Percentiles rank a stretch among this genome's conserved stretches.
These are phyloP conservation scores for Gonium pectorale DNA, from an alignment of 139 green algal genomes.

Conservation along the genomic window DNA sequence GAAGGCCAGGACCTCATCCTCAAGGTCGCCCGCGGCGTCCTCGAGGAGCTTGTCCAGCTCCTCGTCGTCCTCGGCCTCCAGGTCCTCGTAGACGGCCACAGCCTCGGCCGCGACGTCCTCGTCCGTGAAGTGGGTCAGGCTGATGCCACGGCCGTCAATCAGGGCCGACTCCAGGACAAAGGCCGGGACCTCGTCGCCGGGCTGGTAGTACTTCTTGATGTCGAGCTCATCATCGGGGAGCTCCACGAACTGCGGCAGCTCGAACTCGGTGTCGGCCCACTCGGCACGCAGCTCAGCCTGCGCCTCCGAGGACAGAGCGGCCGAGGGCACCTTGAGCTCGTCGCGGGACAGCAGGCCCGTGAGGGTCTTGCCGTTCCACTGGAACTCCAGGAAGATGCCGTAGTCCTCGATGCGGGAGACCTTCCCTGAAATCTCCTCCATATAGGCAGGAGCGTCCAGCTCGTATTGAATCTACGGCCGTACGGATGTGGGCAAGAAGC, in stretches of 20 bases:
- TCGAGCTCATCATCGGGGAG: constrained; percentile 22
- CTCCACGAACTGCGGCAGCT: constrained; percentile 26
- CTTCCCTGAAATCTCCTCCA: constrained; percentile 48
- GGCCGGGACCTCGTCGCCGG: constrained; percentile 25
- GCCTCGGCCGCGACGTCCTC: constrained; percentile 54
- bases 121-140: constrained; percentile 63
- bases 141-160: constrained; percentile 26
- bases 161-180: constrained; percentile 59
- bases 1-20: constrained; percentile 39
- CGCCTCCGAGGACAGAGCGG: constrained; percentile 13
- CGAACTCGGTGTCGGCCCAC: constrained; percentile 41
- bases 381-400: constrained; percentile 54
- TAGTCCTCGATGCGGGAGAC: constrained; percentile 58
- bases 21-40: not conserved
- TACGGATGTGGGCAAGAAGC: too few relatives aligned
- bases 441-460: constrained; percentile 27
- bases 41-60: constrained; percentile 39
- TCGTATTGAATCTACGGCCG: constrained; percentile 31
- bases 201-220: constrained; percentile 49
- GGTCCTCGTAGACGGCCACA: constrained; percentile 15
- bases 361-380: constrained; percentile 46
- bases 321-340: constrained; percentile 40
- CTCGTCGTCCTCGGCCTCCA: constrained; percentile 50
- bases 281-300: constrained; percentile 18
- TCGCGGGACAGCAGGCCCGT: constrained; percentile 39